Evolutionary conservation across 192 early-diverging fungal genomes (phyloP), one percentile per base, ranked within the genome.

Genomic region (Coemansia sp.): DNA sequence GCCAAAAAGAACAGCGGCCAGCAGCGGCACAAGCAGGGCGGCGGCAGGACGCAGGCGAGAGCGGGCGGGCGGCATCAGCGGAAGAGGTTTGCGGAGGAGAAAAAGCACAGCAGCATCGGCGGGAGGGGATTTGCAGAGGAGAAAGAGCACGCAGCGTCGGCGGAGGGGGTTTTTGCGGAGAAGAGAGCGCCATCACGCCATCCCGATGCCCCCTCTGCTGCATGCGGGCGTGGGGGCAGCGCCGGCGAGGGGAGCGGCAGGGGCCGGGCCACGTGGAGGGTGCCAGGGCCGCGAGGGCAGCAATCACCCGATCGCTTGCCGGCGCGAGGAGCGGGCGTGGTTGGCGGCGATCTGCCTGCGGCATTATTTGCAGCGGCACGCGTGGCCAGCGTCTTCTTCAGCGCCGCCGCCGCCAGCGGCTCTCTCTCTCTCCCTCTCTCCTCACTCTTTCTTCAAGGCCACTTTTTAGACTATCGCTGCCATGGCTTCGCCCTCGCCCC

Each of bases 1-100:
- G 63, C 75, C 75, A 16, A 72, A 21, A 20, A 61, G 62, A 10
- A 78, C 51, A 40, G 65, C 55, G 43, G 56, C 70, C 63, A 78
- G 70, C 70, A 78, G 70, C 55, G 63, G 37, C 21, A 58, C 59
- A 52, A 72, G 75, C 65, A 67, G 55, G 39, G 30, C 42, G 52
- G 62, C 75, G 25, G 67, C 67, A 39, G 55, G 52, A 34, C 40
- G 60, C 25, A 34, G 53, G 56, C 55, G 55, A 18, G 25, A 52
- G 49, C 18, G 40, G 12, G 55, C 16, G 30, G 4, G 29, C 8
- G 30, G 55, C 28, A 57, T 34, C 29, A 30, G 55, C 2, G 31
- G 8, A 6, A 28, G 29, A 18, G 15, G 30, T 13, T 10, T 23
- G 49, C n/a, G 31, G 29, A 31, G 18, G 30, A 57, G 55, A 57